These are phyloP conservation scores for Linum usitatissimum DNA, from an alignment of 345 rosid genomes.

Conservation along the genomic window DNA sequence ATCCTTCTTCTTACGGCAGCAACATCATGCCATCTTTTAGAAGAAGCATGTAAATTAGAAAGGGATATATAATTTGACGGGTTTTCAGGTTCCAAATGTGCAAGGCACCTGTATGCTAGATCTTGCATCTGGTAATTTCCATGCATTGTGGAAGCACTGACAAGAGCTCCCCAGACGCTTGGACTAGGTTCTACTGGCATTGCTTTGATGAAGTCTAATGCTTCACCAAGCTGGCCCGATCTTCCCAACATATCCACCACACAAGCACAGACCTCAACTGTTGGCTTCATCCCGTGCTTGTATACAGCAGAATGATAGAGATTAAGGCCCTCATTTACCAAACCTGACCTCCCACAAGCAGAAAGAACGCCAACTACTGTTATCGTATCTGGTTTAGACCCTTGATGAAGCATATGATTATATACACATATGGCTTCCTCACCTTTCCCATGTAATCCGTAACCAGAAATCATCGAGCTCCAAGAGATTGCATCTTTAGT, in stretches of 20 bases:
- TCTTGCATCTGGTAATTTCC: conserved; percentile 51
- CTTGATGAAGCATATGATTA: conserved; percentile 36
- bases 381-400: conserved; percentile 42
- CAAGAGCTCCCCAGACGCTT: conserved; percentile 64
- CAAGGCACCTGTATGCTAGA: conserved; percentile 43
- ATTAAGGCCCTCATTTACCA: conserved; percentile 40
- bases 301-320: conserved; percentile 28
- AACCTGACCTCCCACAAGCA: conserved; percentile 50
- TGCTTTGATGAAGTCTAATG: conserved; percentile 37
- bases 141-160: conserved; percentile 46
- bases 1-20: conserved; percentile 49
- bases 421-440: conserved; percentile 44
- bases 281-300: conserved; percentile 35
- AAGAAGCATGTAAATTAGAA: conserved; percentile 50
- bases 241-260: conserved; percentile 52
- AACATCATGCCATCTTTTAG: conserved; percentile 48
- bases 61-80: conserved; percentile 55
- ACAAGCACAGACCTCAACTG: conserved; percentile 55
- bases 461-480: conserved; percentile 63
- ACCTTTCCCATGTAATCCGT: conserved; percentile 61
- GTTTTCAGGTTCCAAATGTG: conserved; percentile 48
- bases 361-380: conserved; percentile 49
- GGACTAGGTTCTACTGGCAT: conserved; percentile 56
- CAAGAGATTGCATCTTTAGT: conserved; percentile 48
- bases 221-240: conserved; percentile 43